phyloP scores from a whole-genome alignment of 2,329 filamentous ascomycete species.

The Colletotrichum orbiculare region DNA sequence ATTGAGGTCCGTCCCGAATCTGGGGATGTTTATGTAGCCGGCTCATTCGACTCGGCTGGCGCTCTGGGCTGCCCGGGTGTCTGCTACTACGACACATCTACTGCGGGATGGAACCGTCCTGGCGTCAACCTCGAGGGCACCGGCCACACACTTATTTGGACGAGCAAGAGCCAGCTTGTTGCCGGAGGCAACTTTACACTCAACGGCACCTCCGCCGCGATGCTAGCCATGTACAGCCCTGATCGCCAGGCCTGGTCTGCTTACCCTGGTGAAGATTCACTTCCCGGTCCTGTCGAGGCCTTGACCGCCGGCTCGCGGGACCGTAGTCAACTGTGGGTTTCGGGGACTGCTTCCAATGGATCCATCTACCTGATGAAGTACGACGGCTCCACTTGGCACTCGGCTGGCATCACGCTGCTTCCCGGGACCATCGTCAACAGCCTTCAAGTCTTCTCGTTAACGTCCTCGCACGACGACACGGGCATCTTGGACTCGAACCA shows the following conservation, averaged over 20 bases:
- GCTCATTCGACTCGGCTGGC: conserved; percentile 85
- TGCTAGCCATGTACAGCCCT: conserved; percentile 79
- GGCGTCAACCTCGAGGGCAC: conserved; percentile 77
- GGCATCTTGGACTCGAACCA: conserved; percentile 74
- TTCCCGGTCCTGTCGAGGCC: conserved; percentile 84
- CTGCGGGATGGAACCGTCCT: conserved; percentile 82
- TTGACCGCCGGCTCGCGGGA: conserved; percentile 80
- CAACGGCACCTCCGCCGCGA: conserved; percentile 69
- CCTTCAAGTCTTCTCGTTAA: conserved; percentile 83
- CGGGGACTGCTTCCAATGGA: conserved; percentile 72
- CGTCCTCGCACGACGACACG: conserved; percentile 72
- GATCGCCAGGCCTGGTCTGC: conserved; percentile 73
- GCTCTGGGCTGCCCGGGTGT: conserved; percentile 84
- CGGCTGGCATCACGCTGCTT: conserved; percentile 72
- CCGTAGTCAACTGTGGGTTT: conserved; percentile 82
- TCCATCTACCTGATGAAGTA: conserved; percentile 86
- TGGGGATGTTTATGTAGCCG: conserved; percentile 85
- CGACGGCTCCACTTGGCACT: conserved; percentile 77
- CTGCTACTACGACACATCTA: conserved; percentile 79
- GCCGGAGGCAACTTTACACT: conserved; percentile 82
- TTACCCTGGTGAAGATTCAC: conserved; percentile 69
- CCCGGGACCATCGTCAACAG: conserved; percentile 77
- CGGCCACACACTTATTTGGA: conserved; percentile 81
- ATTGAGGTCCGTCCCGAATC: conserved; percentile 79
- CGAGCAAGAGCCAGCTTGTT: conserved; percentile 75